These are phyloP conservation scores for Colletotrichum aenigma DNA, from an alignment of 2,329 filamentous ascomycete species.

Conservation along the genomic window DNA sequence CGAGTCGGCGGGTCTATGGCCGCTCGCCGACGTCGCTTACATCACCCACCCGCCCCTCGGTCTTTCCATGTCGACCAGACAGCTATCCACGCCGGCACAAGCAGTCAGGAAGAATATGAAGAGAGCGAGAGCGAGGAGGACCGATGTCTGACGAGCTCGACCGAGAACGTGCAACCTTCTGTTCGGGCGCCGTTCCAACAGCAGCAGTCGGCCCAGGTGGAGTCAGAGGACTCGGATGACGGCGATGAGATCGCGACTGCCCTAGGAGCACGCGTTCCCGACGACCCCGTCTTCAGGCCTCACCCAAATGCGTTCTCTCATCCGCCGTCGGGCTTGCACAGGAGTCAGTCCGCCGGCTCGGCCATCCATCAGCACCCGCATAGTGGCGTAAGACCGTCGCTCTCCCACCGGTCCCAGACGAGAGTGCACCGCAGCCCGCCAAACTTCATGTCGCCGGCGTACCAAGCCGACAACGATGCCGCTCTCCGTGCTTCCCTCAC, in stretches of 20 bases:
- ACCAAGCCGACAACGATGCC: conserved; percentile 90
- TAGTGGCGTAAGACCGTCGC: conserved; percentile 54
- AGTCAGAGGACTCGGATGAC: conserved; percentile 52
- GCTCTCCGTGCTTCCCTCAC: conserved; percentile 92
- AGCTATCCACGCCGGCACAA: conserved; percentile 52
- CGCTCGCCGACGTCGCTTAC: conserved; percentile 60
- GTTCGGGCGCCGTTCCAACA: conserved; percentile 30
- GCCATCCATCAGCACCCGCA: conserved; percentile 53
- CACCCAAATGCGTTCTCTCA: conserved; percentile 94
- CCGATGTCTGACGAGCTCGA: conserved; percentile 63
- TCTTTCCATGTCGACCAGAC: conserved; percentile 43
- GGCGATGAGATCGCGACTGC: conserved; percentile 84
- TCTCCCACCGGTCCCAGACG: conserved; percentile 52
- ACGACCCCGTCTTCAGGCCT: conserved; percentile 71
- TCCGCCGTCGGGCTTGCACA: conserved; percentile 63
- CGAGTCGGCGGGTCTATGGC: conserved; percentile 71
- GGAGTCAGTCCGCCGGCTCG: conserved; percentile 55
- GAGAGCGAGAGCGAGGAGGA: conserved; percentile 93
- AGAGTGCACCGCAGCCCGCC: conserved; percentile 50
- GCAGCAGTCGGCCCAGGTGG: conserved; percentile 36
- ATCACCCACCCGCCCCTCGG: conserved; percentile 33
- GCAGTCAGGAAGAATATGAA: conserved; percentile 93
- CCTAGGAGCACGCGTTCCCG: conserved; percentile 62
- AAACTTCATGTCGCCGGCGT: conserved; percentile 74
- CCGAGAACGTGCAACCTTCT: conserved; percentile 50